Conservation (phyloP, 202 grass and related monocot species). For the Digitaria exilis region DNA sequence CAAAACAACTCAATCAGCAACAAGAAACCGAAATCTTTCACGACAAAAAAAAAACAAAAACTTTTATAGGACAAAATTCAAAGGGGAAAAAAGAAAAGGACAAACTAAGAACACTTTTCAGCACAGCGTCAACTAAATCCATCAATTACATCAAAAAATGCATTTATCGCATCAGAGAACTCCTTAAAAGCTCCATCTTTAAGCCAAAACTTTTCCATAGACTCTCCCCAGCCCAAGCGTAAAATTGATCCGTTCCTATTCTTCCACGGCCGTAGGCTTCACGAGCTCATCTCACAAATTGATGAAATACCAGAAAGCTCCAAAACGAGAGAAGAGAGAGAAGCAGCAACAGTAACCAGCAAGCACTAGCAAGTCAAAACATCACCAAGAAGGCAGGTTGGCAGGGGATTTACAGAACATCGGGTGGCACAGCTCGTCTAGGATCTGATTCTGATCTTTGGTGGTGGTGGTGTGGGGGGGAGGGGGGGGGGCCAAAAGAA, state of each 20-base stretch:
- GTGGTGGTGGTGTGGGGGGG: too few species aligned
- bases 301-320: background rate
- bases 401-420: background rate
- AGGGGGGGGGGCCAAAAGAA: background rate
- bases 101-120: slow-evolving; percentile 13
- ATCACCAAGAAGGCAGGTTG: background rate
- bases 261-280: background rate
- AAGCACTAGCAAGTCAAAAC: background rate
- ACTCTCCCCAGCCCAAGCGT: background rate
- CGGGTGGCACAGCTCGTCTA: background rate
- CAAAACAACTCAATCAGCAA: slow-evolving; percentile 24
- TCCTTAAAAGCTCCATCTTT: background rate
- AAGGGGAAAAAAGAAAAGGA: background rate
- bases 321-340: background rate
- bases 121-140: slow-evolving; percentile 16
- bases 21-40: slow-evolving; percentile 12
- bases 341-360: background rate
- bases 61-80: background rate
- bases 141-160: slow-evolving; percentile 11
- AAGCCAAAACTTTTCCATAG: background rate
- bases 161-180: background rate
- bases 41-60: slow-evolving; percentile 7
- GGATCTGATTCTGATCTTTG: slow-evolving; percentile 29
- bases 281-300: background rate
- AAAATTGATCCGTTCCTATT: background rate